These are phyloP conservation scores for Rhizopus microsporus DNA, from an alignment of 371 early-diverging fungal genomes.

Conservation along the genomic window DNA sequence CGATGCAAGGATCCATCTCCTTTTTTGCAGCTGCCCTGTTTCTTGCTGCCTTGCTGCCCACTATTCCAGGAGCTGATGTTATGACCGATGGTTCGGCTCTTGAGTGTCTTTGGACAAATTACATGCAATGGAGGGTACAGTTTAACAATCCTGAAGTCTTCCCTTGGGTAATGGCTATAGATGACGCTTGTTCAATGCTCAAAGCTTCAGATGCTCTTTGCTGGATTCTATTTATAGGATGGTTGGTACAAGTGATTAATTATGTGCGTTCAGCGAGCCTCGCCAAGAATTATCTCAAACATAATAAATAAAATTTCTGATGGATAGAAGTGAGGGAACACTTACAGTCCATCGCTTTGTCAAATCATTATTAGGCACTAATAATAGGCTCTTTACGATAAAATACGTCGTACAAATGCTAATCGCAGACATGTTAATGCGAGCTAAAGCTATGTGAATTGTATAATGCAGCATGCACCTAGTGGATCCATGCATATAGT, in stretches of 20 bases:
- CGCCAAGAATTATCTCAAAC: slow-evolving; percentile 5
- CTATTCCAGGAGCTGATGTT: slow-evolving; percentile 40
- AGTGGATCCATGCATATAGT: no score
- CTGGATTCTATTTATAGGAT: slow-evolving; percentile 37
- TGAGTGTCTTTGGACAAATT: slow-evolving; percentile 38
- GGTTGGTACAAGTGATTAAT: slow-evolving; percentile 18
- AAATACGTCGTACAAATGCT: no score
- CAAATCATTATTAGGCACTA: slow-evolving; percentile 1
- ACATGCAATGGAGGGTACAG: slow-evolving; percentile 41
- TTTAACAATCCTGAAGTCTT: slow-evolving; percentile 31
- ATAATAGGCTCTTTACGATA: neutral
- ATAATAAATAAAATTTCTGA: neutral
- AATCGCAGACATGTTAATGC: no score
- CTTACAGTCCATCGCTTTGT: neutral
- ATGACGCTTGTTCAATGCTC: slow-evolving; percentile 35
- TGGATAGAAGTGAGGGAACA: neutral
- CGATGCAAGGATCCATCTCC: slow-evolving; percentile 25
- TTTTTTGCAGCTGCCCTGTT: slow-evolving; percentile 26
- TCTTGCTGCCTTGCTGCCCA: slow-evolving; percentile 34
- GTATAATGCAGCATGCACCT: no score
- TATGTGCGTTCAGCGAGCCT: slow-evolving; percentile 25
- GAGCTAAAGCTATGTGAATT: no score
- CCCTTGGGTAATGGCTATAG: slow-evolving; percentile 46
- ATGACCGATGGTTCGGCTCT: slow-evolving; percentile 35
- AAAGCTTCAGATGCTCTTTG: slow-evolving; percentile 33